Percentiles rank a stretch among this genome's conserved stretches.
These are phyloP conservation scores for Daldinia vernicosa DNA, from an alignment of 495 filamentous ascomycete genomes.

Conservation along the genomic window DNA sequence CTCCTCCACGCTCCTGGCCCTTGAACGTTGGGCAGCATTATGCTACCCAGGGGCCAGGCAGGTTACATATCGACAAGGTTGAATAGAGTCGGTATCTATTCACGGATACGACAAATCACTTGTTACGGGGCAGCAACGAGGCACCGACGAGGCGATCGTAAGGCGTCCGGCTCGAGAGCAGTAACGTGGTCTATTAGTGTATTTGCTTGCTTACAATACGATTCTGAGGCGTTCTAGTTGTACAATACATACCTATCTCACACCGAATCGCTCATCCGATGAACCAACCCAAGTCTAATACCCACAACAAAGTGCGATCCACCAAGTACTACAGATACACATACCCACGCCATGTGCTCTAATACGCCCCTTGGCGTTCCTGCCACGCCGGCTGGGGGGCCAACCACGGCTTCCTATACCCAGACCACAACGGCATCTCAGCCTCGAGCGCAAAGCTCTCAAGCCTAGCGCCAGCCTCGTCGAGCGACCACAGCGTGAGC, in stretches of 20 bases:
- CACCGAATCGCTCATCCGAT: neutral
- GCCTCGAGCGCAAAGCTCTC: slow-evolving; percentile 62
- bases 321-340: neutral
- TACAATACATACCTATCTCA: no score
- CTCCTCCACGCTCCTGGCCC: neutral
- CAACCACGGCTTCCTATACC: slow-evolving; percentile 58
- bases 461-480: slow-evolving; percentile 64
- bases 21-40: neutral
- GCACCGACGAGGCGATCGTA: neutral
- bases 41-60: neutral
- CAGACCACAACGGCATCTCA: slow-evolving; percentile 62
- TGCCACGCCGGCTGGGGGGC: slow-evolving; percentile 57
- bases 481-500: slow-evolving; percentile 69
- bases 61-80: slow-evolving; percentile 7
- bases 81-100: neutral
- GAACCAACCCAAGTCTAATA: neutral
- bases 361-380: slow-evolving; percentile 64
- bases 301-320: neutral
- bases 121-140: slow-evolving; percentile 1
- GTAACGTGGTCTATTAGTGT: neutral
- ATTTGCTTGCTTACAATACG: neutral
- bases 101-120: slow-evolving; percentile 29
- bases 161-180: neutral
- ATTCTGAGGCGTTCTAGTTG: neutral
- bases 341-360: neutral